Conservation (phyloP, 2,329 filamentous ascomycete genomes). For the Penicillium sp. region DNA sequence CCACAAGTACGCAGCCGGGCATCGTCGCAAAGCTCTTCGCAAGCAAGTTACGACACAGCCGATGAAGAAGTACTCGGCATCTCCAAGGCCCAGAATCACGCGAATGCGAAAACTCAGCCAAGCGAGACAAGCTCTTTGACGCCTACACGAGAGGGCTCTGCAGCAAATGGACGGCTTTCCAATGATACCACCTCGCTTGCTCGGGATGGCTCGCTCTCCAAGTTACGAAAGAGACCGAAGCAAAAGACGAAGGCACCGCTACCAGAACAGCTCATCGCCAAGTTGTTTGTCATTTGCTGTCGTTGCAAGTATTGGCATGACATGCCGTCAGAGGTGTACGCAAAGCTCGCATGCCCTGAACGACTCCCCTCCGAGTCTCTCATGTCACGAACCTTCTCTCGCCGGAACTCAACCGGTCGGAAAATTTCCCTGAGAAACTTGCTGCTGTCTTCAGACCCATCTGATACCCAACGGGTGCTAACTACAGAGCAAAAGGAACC, state of each 20-base stretch:
- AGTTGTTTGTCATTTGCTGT: slow-evolving; percentile 44
- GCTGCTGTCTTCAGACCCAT: slow-evolving; percentile 3
- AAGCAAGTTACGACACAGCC: slow-evolving; percentile 33
- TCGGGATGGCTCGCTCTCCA: slow-evolving; percentile 2
- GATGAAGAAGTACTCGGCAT: slow-evolving; percentile 25
- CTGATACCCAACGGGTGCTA: background rate
- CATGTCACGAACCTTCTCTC: slow-evolving; percentile 5
- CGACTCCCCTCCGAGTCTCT: slow-evolving; percentile 7
- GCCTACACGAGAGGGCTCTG: background rate
- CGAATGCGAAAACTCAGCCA: background rate
- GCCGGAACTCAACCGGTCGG: background rate
- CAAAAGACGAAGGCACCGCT: slow-evolving; percentile 12
- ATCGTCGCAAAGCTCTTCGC: slow-evolving; percentile 19
- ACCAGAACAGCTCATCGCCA: slow-evolving; percentile 29
- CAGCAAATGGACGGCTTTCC: background rate
- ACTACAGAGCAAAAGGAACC: background rate
- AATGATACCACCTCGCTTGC: background rate
- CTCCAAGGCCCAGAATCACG: background rate
- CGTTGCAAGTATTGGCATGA: slow-evolving; percentile 44
- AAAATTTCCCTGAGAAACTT: slow-evolving; percentile 4
- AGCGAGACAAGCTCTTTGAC: background rate
- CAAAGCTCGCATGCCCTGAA: slow-evolving; percentile 32
- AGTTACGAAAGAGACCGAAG: slow-evolving; percentile 10
- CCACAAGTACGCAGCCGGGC: slow-evolving; percentile 9
- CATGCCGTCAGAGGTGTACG: slow-evolving; percentile 38